phyloP scores from a whole-genome alignment of 768 basidiomycete genomes.

The Ephemerocybe angulata region DNA sequence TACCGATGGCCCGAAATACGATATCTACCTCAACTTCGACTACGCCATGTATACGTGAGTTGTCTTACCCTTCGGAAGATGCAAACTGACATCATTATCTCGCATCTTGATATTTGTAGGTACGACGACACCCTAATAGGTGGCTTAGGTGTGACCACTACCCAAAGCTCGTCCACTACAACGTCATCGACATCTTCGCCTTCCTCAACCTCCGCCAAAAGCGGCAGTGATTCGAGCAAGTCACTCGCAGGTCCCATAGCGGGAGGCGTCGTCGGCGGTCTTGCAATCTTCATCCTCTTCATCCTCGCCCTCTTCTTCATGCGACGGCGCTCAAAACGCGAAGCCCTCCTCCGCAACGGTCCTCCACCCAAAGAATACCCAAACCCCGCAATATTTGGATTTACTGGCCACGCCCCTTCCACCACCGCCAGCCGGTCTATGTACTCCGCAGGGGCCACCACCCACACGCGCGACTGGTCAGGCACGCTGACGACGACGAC shows the following conservation, averaged over 20 bases:
- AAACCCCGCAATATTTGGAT: neutral
- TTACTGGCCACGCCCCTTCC: neutral
- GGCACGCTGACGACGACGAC: neutral
- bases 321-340: neutral
- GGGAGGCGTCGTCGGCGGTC: conserved; percentile 7
- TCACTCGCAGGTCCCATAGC: conserved; percentile 5
- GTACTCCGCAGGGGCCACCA: neutral
- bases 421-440: neutral
- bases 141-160: neutral
- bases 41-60: conserved; percentile 14
- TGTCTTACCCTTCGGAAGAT: neutral
- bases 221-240: neutral
- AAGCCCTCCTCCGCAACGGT: neutral
- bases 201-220: neutral
- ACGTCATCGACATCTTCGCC: neutral
- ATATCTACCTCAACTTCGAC: conserved; percentile 13
- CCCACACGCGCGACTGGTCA: neutral
- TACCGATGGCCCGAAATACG: neutral
- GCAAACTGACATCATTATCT: neutral
- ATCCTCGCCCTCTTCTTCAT: conserved; percentile 5
- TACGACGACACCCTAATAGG: neutral
- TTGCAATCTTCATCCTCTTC: neutral
- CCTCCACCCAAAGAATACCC: neutral
- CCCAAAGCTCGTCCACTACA: neutral
- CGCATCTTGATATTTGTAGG: neutral